A percentile compares a stretch with the other conserved stretches of the same genome.
phyloP scores from a whole-genome alignment of 2,329 filamentous ascomycete genomes.

The Alternaria brassicicola region DNA sequence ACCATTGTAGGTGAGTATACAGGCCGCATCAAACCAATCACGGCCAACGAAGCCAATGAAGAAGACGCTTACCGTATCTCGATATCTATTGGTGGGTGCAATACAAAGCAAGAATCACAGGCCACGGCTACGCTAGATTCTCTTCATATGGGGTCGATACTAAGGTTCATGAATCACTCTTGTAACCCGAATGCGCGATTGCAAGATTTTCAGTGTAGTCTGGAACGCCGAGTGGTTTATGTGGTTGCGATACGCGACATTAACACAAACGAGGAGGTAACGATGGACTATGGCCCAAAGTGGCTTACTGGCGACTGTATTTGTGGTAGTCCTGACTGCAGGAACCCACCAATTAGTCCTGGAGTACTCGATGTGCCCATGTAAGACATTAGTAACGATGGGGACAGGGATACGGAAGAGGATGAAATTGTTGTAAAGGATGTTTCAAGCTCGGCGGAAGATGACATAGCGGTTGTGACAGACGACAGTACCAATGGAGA shows the following conservation, averaged over 20 bases:
- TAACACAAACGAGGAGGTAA: slow-evolving; percentile 9
- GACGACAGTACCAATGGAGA: not conserved
- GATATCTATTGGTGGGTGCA: not conserved
- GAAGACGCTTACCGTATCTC: not conserved
- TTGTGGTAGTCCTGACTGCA: slow-evolving; percentile 1
- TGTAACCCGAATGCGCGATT: slow-evolving; percentile 10
- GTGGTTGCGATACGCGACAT: not conserved
- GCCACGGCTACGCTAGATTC: slow-evolving; percentile 6
- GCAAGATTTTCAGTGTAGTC: not conserved
- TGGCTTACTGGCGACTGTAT: slow-evolving; percentile 3
- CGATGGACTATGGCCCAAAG: slow-evolving; percentile 11
- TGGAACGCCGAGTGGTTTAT: not conserved
- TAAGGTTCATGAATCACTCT: slow-evolving; percentile 17
- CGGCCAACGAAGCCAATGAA: not conserved
- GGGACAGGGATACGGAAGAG: not conserved
- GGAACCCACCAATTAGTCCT: not conserved
- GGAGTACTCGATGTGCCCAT: not conserved
- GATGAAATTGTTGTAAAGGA: not conserved
- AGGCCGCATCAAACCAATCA: not conserved
- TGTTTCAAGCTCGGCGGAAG: not conserved
- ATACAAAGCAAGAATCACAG: not conserved
- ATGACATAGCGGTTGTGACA: not conserved
- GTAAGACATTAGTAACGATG: not conserved
- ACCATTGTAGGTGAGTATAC: not conserved
- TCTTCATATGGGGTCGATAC: not conserved